Conservation (phyloP, 306 rosid species). For the Gastrolobium villosum region DNA sequence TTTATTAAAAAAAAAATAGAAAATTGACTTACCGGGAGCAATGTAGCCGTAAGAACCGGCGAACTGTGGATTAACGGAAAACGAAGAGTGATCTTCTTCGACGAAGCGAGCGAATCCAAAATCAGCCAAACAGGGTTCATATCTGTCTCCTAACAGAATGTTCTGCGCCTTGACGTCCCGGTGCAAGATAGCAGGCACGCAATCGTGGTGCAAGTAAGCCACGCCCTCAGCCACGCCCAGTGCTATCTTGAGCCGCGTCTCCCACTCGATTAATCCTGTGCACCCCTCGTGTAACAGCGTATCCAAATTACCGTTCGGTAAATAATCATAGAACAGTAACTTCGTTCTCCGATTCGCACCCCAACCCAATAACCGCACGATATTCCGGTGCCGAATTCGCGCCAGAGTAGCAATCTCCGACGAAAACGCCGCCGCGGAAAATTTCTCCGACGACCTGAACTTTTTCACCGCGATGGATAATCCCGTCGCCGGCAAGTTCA, state of each 20-base stretch:
- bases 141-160: slow-evolving; percentile 76
- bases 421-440: slow-evolving; percentile 79
- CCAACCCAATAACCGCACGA: slow-evolving; percentile 89
- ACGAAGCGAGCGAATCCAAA: slow-evolving; percentile 89
- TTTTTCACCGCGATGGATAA: slow-evolving; percentile 72
- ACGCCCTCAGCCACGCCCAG: slow-evolving; percentile 86
- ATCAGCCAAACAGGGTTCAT: slow-evolving; percentile 89
- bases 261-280: slow-evolving; percentile 85
- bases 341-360: slow-evolving; percentile 80
- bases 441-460: slow-evolving; percentile 66
- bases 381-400: slow-evolving; percentile 87
- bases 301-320: slow-evolving; percentile 76
- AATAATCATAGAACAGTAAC: slow-evolving; percentile 74
- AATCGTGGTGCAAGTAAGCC: slow-evolving; percentile 91
- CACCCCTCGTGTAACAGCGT: slow-evolving; percentile 73
- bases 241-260: slow-evolving; percentile 88
- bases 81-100: slow-evolving; percentile 71
- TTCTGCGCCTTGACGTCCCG: slow-evolving; percentile 90
- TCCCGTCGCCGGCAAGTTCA: slow-evolving; percentile 59
- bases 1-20: background rate
- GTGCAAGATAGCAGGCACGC: slow-evolving; percentile 93
- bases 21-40: slow-evolving; percentile 78
- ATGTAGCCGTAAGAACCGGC: slow-evolving; percentile 97
- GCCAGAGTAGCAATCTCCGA: slow-evolving; percentile 91
- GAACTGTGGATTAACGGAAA: slow-evolving; percentile 75